Evolutionary conservation across 805 yeast genomes (phyloP), one percentile per base, ranked within the genome.

Genomic region (Saccharomycopsis fodiens): DNA sequence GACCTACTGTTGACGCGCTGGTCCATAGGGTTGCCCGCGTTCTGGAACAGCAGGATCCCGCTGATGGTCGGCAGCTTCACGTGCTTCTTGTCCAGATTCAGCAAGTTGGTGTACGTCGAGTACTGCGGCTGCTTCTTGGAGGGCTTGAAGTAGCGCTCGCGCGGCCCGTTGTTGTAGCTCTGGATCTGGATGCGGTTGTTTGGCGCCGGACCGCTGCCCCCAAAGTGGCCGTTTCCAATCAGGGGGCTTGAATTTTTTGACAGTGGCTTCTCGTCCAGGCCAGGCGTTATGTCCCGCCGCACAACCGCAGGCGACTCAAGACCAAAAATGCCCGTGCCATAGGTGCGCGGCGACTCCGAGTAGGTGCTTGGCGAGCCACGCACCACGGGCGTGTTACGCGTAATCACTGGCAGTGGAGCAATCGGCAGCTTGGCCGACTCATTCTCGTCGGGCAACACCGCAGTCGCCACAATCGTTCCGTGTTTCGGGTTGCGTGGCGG

Each of bases 281-380:
- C 15, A 3, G 44, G 39, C n/a, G 39, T 23, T 10, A 16, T 6
- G n/a, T 48, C 52, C 10, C 46, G 25, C 13, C 52, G 50, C 20
- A 45, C 52, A 29, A 48, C 25, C 3, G 35, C 46, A 25, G 52
- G 52, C 20, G 46, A 41, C 8, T 48, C 52, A 5, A 48, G 30
- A 3, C 52, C 52, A 43, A 48, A 39, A 5, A 48, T 48, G 2
- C 52, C 52, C 41, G 41, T 45, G 2, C 52, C 52, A 35, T 44
- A 48, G 44, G 37, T 48, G 16, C 44, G 45, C 3, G 42, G 45
- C 8, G 42, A 21, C 6, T 48, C 52, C 4, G 45, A 34, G 15
- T 12, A 10, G 17, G 29, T 25, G 6, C 12, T 13, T 3, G 50
- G 47, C 20, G 50, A 42, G n/a, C 27, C 16, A 8, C 22, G 25